Conservation (phyloP, 1,139 yeast species). For the Saccharomyces uvarum region DNA sequence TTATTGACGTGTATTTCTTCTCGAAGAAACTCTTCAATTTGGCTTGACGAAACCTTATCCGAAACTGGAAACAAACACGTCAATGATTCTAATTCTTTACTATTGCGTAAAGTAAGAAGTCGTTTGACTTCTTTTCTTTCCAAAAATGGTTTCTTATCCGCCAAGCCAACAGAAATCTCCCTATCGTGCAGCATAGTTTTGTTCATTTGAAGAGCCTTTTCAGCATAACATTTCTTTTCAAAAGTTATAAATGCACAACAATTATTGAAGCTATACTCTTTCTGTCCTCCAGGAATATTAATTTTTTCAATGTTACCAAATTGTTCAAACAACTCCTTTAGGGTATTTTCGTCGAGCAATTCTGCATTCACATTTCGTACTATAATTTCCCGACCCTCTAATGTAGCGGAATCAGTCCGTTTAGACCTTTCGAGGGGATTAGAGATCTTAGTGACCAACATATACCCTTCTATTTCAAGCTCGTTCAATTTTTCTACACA, state of each 20-base stretch:
- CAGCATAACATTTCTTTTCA: slow-evolving; percentile 35
- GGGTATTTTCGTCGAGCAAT: slow-evolving; percentile 25
- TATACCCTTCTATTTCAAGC: slow-evolving; percentile 27
- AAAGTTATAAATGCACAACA: slow-evolving; percentile 56
- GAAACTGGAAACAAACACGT: slow-evolving; percentile 42
- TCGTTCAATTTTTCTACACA: slow-evolving; percentile 46
- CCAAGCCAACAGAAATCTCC: slow-evolving; percentile 38
- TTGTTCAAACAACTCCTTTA: slow-evolving; percentile 34
- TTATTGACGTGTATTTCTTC: slow-evolving; percentile 37
- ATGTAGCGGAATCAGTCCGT: slow-evolving; percentile 38
- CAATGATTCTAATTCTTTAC: slow-evolving; percentile 32
- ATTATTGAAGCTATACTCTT: slow-evolving; percentile 30
- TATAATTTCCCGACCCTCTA: slow-evolving; percentile 49
- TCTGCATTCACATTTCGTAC: slow-evolving; percentile 43
- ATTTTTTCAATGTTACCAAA: slow-evolving; percentile 46
- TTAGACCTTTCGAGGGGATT: slow-evolving; percentile 40
- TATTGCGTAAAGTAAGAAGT: slow-evolving; percentile 17
- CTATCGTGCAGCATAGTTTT: slow-evolving; percentile 38
- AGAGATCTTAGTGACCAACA: slow-evolving; percentile 52
- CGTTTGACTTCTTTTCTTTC: slow-evolving; percentile 29
- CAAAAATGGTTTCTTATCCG: slow-evolving; percentile 34
- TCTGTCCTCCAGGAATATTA: slow-evolving; percentile 37
- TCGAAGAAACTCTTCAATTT: slow-evolving; percentile 34
- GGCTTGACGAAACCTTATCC: slow-evolving; percentile 40
- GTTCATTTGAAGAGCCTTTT: slow-evolving; percentile 37